Conservation (phyloP, 2,329 filamentous ascomycete species). For the Beauveria rudraprayagi region DNA sequence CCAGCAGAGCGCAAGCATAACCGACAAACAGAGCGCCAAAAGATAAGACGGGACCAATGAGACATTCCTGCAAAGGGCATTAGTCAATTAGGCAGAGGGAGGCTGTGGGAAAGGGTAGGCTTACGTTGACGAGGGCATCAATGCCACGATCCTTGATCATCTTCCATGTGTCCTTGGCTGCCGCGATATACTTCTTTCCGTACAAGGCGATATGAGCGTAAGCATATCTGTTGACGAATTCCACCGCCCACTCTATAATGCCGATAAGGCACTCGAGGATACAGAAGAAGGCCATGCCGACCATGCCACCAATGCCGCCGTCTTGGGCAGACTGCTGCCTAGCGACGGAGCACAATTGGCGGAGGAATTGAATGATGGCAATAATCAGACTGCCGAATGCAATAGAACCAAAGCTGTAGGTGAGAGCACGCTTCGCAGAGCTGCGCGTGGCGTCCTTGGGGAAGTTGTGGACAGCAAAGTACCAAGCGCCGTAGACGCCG, state of each 20-base stretch:
- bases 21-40: constrained; percentile 78
- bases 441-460: constrained; percentile 74
- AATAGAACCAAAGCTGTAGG: constrained; percentile 89
- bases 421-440: constrained; percentile 73
- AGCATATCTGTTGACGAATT: constrained; percentile 86
- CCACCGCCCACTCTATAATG: constrained; percentile 74
- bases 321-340: constrained; percentile 54
- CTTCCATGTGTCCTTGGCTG: constrained; percentile 82
- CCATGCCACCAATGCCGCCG: constrained; percentile 63
- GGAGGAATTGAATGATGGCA: constrained; percentile 76
- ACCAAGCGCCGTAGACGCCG: constrained; percentile 89
- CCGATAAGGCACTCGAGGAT: constrained; percentile 68
- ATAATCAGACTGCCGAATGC: constrained; percentile 78
- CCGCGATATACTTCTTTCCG: constrained; percentile 76
- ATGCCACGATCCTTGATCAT: constrained; percentile 91
- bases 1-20: constrained; percentile 71
- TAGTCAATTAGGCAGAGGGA: constrained; percentile 11
- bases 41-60: constrained; percentile 65
- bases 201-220: constrained; percentile 92
- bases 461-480: constrained; percentile 65
- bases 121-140: constrained; percentile 72
- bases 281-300: constrained; percentile 62
- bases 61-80: constrained; percentile 49
- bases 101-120: constrained; percentile 7
- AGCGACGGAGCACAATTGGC: constrained; percentile 75